Conservation (phyloP, 1,284 basidiomycete genomes). For the Bjerkandera adusta region DNA sequence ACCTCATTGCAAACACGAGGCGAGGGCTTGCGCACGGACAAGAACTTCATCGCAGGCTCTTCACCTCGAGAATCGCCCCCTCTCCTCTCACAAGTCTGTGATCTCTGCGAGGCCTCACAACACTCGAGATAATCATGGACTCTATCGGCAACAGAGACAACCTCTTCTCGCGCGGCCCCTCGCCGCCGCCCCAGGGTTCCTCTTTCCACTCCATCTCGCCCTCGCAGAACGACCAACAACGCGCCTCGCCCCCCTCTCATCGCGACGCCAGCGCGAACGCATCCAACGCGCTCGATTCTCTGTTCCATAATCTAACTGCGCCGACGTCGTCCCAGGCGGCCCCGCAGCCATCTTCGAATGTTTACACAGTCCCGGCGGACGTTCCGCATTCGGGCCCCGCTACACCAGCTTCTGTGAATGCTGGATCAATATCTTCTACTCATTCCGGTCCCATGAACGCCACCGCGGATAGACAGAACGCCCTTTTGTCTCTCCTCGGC, state of each 20-base stretch:
- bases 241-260: slow-evolving; percentile 32
- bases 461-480: slow-evolving; percentile 64
- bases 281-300: slow-evolving; percentile 52
- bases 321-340: slow-evolving; percentile 32
- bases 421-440: slow-evolving; percentile 44
- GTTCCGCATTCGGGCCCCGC: slow-evolving; percentile 49
- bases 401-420: slow-evolving; percentile 50
- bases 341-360: slow-evolving; percentile 34
- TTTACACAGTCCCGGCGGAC: slow-evolving; percentile 32
- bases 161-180: slow-evolving; percentile 58
- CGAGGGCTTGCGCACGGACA: slow-evolving; percentile 10
- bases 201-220: slow-evolving; percentile 29
- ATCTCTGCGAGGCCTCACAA: slow-evolving; percentile 18
- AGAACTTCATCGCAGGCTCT: slow-evolving; percentile 21
- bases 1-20: slow-evolving; percentile 29
- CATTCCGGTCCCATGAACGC: slow-evolving; percentile 41
- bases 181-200: slow-evolving; percentile 47
- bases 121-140: slow-evolving; percentile 31
- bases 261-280: slow-evolving; percentile 33
- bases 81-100: slow-evolving; percentile 15
- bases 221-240: slow-evolving; percentile 31
- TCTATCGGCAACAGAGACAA: slow-evolving; percentile 38
- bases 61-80: slow-evolving; percentile 27
- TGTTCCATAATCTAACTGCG: slow-evolving; percentile 51
- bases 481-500: slow-evolving; percentile 66